Evolutionary conservation across 148 eudicot species (phyloP), one percentile per base, ranked within the genome.

Genomic region (Dysphania ambrosioides): DNA sequence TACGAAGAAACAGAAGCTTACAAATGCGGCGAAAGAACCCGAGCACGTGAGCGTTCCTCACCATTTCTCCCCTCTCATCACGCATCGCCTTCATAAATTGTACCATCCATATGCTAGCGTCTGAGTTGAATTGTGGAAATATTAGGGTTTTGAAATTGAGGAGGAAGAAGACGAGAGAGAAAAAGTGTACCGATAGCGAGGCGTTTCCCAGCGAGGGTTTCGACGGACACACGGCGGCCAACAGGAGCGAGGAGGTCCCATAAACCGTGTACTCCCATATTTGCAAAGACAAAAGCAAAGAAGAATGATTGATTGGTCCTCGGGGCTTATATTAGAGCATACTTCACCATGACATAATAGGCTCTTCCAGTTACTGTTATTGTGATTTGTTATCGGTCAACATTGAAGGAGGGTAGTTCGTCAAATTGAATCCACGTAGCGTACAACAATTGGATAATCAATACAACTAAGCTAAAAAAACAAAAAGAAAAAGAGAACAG

Each of bases 81-180:
- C 98, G 79, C 96, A 95, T 95, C 68, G 98, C 98, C 86, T 95
- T 95, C 90, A 95, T 87, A 72, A 95, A 95, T 79, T 95, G 98
- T 13, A 95, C 74, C 91, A 95, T 87, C 98, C 98, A 95, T 84
- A 95, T 95, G 79, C 98, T 95, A 53, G 98, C 98, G 83, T 95
- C 98, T 95, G 47, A 80, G 58, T 71, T 18, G 42, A 71, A 56
- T 15, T 59, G 29, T 0, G 3, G 15, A 18, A 24, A 51, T n/a
- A 44, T 72, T 78, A 66, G 80, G 76, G 75, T 56, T 30, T 73
- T 16, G 55, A 18, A 60, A 32, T 63, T 75, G 76, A 89, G 81
- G 66, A 55, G 77, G 75, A 35, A 47, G 23, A 10, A 40, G 26
- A 53, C 30, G 74, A 29, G 24, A 49, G 24, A 76, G 69, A 12